Conservation (phyloP, 2,329 filamentous ascomycete species). For the Penicillium vulpinum region DNA sequence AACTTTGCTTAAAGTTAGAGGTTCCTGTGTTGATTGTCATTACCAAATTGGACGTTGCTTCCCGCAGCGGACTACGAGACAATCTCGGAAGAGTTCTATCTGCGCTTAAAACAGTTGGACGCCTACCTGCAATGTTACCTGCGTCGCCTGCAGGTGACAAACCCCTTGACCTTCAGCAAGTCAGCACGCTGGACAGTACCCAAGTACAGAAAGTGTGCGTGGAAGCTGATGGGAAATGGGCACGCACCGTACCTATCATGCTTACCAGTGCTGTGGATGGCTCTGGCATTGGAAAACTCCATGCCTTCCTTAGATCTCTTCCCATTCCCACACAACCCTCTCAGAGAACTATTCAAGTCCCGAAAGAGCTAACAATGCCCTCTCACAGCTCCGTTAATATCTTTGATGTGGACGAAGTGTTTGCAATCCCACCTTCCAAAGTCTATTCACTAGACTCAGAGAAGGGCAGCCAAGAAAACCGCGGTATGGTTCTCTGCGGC, state of each 20-base stretch:
- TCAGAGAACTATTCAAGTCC: slow-evolving; percentile 23
- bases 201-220: slow-evolving; percentile 61
- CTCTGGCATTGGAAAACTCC: slow-evolving; percentile 74
- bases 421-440: slow-evolving; percentile 68
- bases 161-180: slow-evolving; percentile 54
- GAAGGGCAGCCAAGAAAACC: slow-evolving; percentile 46
- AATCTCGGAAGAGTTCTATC: slow-evolving; percentile 74
- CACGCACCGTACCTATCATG: slow-evolving; percentile 72
- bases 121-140: slow-evolving; percentile 70
- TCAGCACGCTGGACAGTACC: slow-evolving; percentile 57
- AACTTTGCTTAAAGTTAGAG: slow-evolving; percentile 77
- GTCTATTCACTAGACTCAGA: slow-evolving; percentile 47
- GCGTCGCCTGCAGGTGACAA: slow-evolving; percentile 49
- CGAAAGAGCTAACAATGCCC: slow-evolving; percentile 8
- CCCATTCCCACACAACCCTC: slow-evolving; percentile 60
- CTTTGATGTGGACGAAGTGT: slow-evolving; percentile 91
- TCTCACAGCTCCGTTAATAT: slow-evolving; percentile 61
- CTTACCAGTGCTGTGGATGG: slow-evolving; percentile 86
- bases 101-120: slow-evolving; percentile 71
- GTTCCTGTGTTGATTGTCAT: slow-evolving; percentile 79
- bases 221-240: slow-evolving; percentile 37
- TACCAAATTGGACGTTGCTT: slow-evolving; percentile 87
- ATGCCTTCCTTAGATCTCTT: slow-evolving; percentile 75
- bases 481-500: slow-evolving; percentile 77
- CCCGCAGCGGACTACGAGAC: slow-evolving; percentile 66